Conservation (phyloP, 257 asterid species). For the Gentiana straminea region DNA sequence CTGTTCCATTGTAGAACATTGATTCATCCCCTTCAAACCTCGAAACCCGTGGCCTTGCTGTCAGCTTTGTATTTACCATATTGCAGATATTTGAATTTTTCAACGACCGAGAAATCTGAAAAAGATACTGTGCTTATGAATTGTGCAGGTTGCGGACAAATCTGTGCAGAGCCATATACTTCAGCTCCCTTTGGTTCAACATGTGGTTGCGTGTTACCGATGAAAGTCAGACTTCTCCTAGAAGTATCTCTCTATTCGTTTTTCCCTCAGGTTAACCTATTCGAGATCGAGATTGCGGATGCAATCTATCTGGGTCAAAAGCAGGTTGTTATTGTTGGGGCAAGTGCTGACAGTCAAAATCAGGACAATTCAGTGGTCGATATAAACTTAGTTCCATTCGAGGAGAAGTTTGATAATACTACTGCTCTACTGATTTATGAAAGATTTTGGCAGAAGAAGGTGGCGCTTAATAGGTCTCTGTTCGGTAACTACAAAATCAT, state of each 20-base stretch:
- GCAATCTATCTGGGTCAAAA: slow-evolving; percentile 84
- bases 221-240: slow-evolving; percentile 84
- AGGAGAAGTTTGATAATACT: slow-evolving; percentile 86
- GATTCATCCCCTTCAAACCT: no score
- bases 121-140: slow-evolving; percentile 11
- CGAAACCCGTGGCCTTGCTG: no score
- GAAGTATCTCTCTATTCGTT: slow-evolving; percentile 67
- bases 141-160: slow-evolving; percentile 77
- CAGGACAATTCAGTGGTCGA: slow-evolving; percentile 79
- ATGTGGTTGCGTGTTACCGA: slow-evolving; percentile 90
- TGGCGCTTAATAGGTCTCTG: slow-evolving; percentile 73
- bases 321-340: slow-evolving; percentile 82
- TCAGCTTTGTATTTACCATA: no score
- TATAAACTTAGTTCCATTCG: slow-evolving; percentile 80
- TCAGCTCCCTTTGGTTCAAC: slow-evolving; percentile 76
- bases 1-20: no score
- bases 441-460: slow-evolving; percentile 75
- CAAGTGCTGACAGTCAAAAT: slow-evolving; percentile 69
- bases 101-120: slow-evolving; percentile 4
- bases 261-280: slow-evolving; percentile 69
- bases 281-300: slow-evolving; percentile 87
- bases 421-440: slow-evolving; percentile 81
- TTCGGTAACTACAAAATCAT: slow-evolving; percentile 78
- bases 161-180: slow-evolving; percentile 76
- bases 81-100: background rate